phyloP scores from a whole-genome alignment of 2,329 filamentous ascomycete species.

The Ilyonectria mors-panacis region DNA sequence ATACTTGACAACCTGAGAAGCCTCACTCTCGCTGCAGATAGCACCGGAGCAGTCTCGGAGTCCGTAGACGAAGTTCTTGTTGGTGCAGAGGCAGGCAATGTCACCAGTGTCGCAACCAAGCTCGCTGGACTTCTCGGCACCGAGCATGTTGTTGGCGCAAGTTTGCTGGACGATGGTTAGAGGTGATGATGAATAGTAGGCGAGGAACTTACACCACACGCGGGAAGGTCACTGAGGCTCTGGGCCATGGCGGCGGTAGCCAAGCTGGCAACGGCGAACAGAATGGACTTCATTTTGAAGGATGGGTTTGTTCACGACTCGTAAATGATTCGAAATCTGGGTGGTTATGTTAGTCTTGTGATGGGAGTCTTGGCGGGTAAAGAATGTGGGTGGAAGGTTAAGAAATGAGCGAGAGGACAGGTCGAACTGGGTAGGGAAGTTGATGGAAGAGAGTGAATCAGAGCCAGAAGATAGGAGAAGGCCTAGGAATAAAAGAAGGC shows the following conservation, averaged over 20 bases:
- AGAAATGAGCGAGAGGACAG: constrained; percentile 25
- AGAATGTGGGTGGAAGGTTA: constrained; percentile 12
- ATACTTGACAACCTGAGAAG: constrained; percentile 56
- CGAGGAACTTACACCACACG: constrained; percentile 66
- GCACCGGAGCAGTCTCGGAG: constrained; percentile 66
- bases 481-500: constrained; percentile 33
- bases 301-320: constrained; percentile 37
- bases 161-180: constrained; percentile 56
- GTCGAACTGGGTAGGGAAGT: constrained; percentile 2
- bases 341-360: constrained; percentile 24
- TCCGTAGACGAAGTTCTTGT: constrained; percentile 63
- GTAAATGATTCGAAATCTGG: constrained; percentile 31
- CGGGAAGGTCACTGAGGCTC: constrained; percentile 58
- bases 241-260: constrained; percentile 60
- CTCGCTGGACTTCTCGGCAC: constrained; percentile 55
- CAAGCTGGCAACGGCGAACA: constrained; percentile 60
- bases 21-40: constrained; percentile 57
- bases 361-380: constrained; percentile 24
- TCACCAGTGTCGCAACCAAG: constrained; percentile 63
- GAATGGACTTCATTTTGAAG: constrained; percentile 66
- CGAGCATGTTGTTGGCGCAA: constrained; percentile 67
- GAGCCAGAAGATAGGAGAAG: constrained; percentile 22
- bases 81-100: constrained; percentile 63
- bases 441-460: constrained; percentile 38
- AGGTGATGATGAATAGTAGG: background rate